Percentiles rank a stretch among this genome's conserved stretches.
Evolutionary conservation across 2,329 filamentous ascomycete species (phyloP).

Genomic region (Apiospora saccharicola): DNA sequence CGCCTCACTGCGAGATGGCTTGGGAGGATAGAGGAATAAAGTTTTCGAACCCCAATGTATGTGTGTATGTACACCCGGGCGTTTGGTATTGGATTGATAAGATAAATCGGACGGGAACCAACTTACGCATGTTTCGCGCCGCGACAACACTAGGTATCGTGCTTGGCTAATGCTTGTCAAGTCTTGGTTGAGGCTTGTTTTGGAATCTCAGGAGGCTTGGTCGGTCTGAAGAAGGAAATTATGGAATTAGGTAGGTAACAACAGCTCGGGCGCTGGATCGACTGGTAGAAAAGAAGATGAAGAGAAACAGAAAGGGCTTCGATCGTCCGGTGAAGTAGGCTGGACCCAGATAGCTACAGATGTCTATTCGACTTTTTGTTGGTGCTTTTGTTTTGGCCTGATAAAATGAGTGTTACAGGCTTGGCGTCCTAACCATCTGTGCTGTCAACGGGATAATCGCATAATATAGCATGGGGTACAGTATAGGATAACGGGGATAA

Average conservation of each 20-base stretch:
- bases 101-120: neutral
- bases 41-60: neutral
- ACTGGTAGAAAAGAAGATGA: neutral
- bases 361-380: conserved; percentile 10
- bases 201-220: conserved; percentile 4
- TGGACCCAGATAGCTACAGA: neutral
- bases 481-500: neutral
- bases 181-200: conserved; percentile 20
- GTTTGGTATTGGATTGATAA: neutral
- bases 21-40: neutral
- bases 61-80: neutral
- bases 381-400: conserved; percentile 19
- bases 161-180: conserved; percentile 9
- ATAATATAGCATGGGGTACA: neutral
- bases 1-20: conserved; percentile 4
- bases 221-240: neutral
- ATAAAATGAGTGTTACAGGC: conserved; percentile 15
- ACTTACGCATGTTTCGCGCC: conserved; percentile 14
- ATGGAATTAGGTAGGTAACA: neutral
- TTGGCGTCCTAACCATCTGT: conserved; percentile 6
- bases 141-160: neutral
- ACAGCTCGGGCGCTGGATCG: neutral
- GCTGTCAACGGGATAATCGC: neutral
- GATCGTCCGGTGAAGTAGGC: neutral
- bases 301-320: neutral